Conservation (phyloP, 1,284 basidiomycete genomes). For the Tremellales sp. region DNA sequence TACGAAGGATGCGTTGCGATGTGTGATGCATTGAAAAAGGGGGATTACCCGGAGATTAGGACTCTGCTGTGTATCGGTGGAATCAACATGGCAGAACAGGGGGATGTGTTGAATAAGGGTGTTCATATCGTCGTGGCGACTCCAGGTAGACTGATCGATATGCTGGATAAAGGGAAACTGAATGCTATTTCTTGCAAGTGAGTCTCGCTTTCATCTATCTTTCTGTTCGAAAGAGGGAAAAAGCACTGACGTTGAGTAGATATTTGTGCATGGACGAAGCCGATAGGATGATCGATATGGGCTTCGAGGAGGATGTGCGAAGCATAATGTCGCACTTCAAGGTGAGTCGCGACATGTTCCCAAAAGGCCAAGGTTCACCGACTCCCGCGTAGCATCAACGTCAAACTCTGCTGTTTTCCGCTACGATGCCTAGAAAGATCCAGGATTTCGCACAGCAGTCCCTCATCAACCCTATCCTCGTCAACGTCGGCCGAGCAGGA, state of each 20-base stretch:
- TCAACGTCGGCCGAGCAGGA: conserved; percentile 97
- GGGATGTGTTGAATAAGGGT: conserved; percentile 80
- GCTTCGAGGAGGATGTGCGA: conserved; percentile 97
- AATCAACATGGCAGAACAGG: conserved; percentile 95
- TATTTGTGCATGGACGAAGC: conserved; percentile 99
- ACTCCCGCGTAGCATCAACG: conserved; percentile 71
- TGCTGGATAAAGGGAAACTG: conserved; percentile 80
- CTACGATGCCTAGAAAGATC: conserved; percentile 98
- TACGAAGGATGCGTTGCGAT: conserved; percentile 89
- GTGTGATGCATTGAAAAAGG: conserved; percentile 74
- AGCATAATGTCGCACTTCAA: conserved; percentile 99
- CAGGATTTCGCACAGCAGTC: conserved; percentile 98
- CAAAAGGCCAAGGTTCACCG: conserved; percentile 1
- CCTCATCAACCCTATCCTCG: conserved; percentile 83
- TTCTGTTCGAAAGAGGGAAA: conserved; percentile 1
- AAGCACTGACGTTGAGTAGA: conserved; percentile 28
- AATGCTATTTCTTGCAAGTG: conserved; percentile 83
- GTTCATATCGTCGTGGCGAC: conserved; percentile 74
- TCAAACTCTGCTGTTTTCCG: conserved; percentile 95
- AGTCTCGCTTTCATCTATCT: conserved; percentile 14
- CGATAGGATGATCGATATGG: conserved; percentile 98
- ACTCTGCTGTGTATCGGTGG: conserved; percentile 93
- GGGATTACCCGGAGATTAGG: conserved; percentile 76
- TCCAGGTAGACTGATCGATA: conserved; percentile 56
- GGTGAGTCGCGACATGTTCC: conserved; percentile 50